Base-by-base conservation (phyloP, 768 basidiomycete genomes). In the Panaeolus cyanescens region DNA sequence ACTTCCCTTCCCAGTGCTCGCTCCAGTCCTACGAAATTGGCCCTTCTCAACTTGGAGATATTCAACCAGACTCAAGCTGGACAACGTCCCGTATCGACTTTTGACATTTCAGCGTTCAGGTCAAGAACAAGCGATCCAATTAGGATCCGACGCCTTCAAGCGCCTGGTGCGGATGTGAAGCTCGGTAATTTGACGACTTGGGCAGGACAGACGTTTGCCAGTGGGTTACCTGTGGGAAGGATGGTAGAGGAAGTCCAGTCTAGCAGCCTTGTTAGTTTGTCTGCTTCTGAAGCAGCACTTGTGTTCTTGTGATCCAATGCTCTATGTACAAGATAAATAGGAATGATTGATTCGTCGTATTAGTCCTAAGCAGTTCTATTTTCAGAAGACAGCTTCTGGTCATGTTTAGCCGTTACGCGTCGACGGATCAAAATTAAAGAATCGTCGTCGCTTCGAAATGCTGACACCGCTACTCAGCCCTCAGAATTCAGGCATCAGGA, bases 151-250 rank as follows among this genome's bases (percentile, higher is more conserved):
- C 75, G 77, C 34, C 64, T 84, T 61, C 78, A 78, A 25, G 82
- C 82, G 1, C 79, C 82, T 37, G 83, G 83, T 10, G 80, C 82
- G 13, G 80, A 84, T 66, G 72, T 81, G 19, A 76, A 77, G 61
- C 70, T 70, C 8, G 80, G 75, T 4, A 79, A 80, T 60, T 56
- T 74, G 34, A 83, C 81, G 36, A 78, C 75, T 2, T 85, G 83
- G 82, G 83, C 81, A 0, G 82, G 84, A 1, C 83, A 83, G 65
- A 77, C 71, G 15, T 85, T 78, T 67, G 78, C 75, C 8, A 67
- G 72, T 55, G 84, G 83, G 0, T 42, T 77, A 20, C 75, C 78
- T 0, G 65, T 65, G 33, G 83, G 83, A 30, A 57, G 64, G 19
- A 33, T 79, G 36, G 64, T 71, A 4, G 80, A 83, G 65, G 80